Percentiles rank a stretch among this genome's conserved stretches.
phyloP scores from a whole-genome alignment of 306 rosid genomes.

The Calophaca sinica region DNA sequence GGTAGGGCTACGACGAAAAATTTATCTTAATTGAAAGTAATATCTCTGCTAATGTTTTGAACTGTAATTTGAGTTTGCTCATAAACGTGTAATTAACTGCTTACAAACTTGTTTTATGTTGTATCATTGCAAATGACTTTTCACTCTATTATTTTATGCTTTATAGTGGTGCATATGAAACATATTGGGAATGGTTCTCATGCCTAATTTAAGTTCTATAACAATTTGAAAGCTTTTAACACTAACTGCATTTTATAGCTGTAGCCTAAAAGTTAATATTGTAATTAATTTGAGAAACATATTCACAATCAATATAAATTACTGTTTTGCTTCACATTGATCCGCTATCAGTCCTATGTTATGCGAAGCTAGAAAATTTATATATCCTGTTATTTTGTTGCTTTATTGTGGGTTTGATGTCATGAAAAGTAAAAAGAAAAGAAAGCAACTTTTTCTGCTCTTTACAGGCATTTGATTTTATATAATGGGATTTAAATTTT shows the following conservation, averaged over 20 bases:
- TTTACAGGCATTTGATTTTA: slow-evolving; percentile 23
- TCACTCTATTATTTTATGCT: slow-evolving; percentile 25
- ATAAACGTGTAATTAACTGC: slow-evolving; percentile 14
- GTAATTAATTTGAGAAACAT: slow-evolving; percentile 18
- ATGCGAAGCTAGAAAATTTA: neutral
- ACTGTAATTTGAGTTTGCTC: slow-evolving; percentile 24
- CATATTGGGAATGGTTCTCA: neutral
- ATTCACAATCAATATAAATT: slow-evolving; percentile 17
- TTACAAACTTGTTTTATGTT: slow-evolving; percentile 13
- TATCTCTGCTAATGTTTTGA: slow-evolving; percentile 27
- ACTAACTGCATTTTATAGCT: neutral
- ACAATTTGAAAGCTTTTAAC: neutral
- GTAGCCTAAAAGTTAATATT: neutral
- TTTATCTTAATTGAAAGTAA: slow-evolving; percentile 1
- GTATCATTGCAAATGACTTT: neutral
- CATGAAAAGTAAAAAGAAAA: neutral
- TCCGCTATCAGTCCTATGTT: slow-evolving; percentile 12
- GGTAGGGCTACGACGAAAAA: neutral
- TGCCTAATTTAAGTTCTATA: slow-evolving; percentile 24
- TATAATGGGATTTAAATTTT: slow-evolving; percentile 5
- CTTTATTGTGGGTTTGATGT: slow-evolving; percentile 29
- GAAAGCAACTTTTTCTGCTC: neutral
- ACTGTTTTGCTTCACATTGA: slow-evolving; percentile 13
- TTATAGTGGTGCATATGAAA: neutral
- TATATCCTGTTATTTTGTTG: neutral